Evolutionary conservation across 257 asterid genomes (phyloP), one percentile per base, ranked within the genome.

Genomic region (Vinca minor): DNA sequence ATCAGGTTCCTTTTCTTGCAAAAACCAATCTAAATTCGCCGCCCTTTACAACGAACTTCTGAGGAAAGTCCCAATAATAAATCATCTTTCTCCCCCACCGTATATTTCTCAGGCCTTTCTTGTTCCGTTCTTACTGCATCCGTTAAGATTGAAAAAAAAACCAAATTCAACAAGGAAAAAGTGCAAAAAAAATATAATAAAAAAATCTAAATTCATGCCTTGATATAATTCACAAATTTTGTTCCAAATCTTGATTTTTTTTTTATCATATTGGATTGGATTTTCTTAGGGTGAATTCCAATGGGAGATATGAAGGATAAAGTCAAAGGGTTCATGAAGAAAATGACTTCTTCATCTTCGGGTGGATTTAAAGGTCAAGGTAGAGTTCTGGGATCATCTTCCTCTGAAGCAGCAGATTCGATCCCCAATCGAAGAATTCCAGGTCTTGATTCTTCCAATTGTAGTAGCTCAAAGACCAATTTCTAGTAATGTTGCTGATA

Each of bases 231-330:
- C 61, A 46, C n/a, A 29, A 53, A 26, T 44, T 44, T 1, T 44
- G 21, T 15, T 2, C 5, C 0, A 48, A 48, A 8, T 20, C 15
- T 49, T 49, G 13, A 49, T 21, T 49, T 14, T 28, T n/a, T 56
- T 35, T 20, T 2, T 20, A 3, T 17, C n/a, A 14, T 32, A 29
- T 32, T 31, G 39, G 8, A 31, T 31, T 56, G 21, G 41, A 32
- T 15, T 56, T 56, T 55, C 34, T 67, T 54, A 68, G 45, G 35
- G 57, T 52, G 38, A 56, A 32, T n/a, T n/a, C n/a, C n/a, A 76
- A 93, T 93, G 97, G 99, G 76, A 67, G 99, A 93, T 21, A 63
- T 93, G 87, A 87, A 71, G 76, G 95, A 87, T 69, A 93, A 89
- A 50, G 78, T 93, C 82, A 89, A 87, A 80, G 97, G 91, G 26